Base-by-base conservation (phyloP, 176 grass and related monocot species). In the Rhipidocladum racemiflorum region DNA sequence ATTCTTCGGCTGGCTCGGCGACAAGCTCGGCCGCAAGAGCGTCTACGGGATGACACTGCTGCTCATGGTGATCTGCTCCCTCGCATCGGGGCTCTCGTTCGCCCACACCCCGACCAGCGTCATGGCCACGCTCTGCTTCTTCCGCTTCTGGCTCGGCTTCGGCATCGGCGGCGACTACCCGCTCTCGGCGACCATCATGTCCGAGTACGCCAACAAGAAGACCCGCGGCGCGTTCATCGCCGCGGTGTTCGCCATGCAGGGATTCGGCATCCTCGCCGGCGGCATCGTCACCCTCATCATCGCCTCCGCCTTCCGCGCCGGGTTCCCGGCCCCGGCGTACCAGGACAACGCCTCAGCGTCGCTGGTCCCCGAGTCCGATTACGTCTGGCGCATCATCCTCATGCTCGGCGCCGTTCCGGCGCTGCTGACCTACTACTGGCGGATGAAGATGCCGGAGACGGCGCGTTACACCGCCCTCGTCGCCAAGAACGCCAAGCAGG, bases 141-240 rank as follows among this genome's bases (percentile, higher is more conserved):
- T 97, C 81, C 92, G 92, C 16, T 97, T 97, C 84, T 97, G 92
- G 90, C 90, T 97, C 51, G 95, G 95, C 21, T 80, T 97, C 27
- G 95, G 91, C 61, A 89, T 97, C 53, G 90, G 94, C 40, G 94
- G 94, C 14, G 92, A 97, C 72, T 94, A 97, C 83, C 94, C 94
- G n/a, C 83, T 97, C 0, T 97, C 91, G 0, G 94, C 91, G 7
- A 93, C 91, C 1, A 93, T 93, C 70, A 93, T 93, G 91, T 90
- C 85, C 15, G 81, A 91, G 81, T 91, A 88, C 72, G 54, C 89
- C 66, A 91, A 91, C 89, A 91, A 91, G 81, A 85, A 77, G 62
- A 92, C 91, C 2, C 85, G 93, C 10, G 93, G 94, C 55, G 91
- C 93, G 63, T 97, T 97, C 87, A 97, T 97, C 66, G 91, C 91